Percentiles rank a stretch among this genome's conserved stretches.
phyloP scores from a whole-genome alignment of 352 stramenopile genomes.

The Bremia lactucae region DNA sequence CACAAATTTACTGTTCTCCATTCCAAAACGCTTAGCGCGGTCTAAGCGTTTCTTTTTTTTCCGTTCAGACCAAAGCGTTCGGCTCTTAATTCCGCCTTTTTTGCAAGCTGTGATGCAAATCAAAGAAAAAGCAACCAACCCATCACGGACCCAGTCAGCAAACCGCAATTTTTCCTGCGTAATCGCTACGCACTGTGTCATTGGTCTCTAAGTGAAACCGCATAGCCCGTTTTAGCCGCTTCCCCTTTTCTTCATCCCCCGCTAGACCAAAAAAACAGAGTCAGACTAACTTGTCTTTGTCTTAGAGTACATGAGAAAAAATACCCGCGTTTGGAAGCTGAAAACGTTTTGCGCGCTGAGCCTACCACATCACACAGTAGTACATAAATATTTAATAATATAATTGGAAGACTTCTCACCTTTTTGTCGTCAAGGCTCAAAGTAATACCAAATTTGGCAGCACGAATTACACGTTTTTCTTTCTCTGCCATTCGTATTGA shows the following conservation, averaged over 20 bases:
- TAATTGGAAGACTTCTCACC: too few relatives aligned
- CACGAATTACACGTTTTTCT: slow-evolving; percentile 66
- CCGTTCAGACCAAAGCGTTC: slow-evolving; percentile 78
- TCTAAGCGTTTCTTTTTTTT: slow-evolving; percentile 74
- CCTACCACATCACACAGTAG: slow-evolving; percentile 17
- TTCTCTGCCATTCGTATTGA: slow-evolving; percentile 44
- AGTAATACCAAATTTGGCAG: slow-evolving; percentile 73
- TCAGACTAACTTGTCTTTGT: neutral
- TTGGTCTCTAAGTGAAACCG: slow-evolving; percentile 72
- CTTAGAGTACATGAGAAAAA: neutral
- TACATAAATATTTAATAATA: too few relatives aligned
- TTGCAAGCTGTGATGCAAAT: slow-evolving; percentile 38
- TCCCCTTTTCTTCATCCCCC: slow-evolving; percentile 37
- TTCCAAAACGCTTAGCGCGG: slow-evolving; percentile 72
- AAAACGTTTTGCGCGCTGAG: slow-evolving; percentile 72
- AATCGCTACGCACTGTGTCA: slow-evolving; percentile 38
- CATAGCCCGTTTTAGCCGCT: slow-evolving; percentile 68
- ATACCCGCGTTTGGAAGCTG: slow-evolving; percentile 36
- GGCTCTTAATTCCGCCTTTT: slow-evolving; percentile 69
- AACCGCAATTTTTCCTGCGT: too few relatives aligned
- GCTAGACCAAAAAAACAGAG: slow-evolving; percentile 10
- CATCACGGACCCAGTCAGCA: too few relatives aligned
- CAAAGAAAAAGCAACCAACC: slow-evolving; percentile 5
- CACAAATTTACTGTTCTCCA: slow-evolving; percentile 75
- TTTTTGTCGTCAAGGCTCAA: slow-evolving; percentile 68